phyloP scores from a whole-genome alignment of 2,329 filamentous ascomycete genomes.

The Penicillium vulpinum region DNA sequence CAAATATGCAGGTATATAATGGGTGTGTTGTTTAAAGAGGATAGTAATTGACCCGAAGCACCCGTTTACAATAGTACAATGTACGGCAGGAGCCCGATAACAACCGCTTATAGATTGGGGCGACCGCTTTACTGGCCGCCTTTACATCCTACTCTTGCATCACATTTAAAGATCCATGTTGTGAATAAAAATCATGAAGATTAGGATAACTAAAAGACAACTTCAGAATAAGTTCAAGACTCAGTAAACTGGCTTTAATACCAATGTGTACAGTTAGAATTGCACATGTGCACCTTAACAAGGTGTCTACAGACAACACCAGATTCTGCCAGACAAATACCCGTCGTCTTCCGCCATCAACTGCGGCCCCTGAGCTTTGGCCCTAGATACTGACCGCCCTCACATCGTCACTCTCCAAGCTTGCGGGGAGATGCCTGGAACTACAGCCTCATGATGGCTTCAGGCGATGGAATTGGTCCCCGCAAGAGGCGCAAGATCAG shows the following conservation, averaged over 20 bases:
- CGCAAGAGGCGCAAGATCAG: constrained; percentile 48
- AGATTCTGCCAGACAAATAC: not conserved
- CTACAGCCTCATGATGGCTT: constrained; percentile 37
- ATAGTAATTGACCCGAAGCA: not conserved
- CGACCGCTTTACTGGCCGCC: not conserved
- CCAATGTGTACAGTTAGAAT: too few species aligned
- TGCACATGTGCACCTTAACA: not conserved
- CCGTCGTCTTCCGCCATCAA: constrained; percentile 10
- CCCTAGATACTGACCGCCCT: constrained; percentile 26
- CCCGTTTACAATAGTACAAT: not conserved
- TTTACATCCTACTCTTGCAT: not conserved
- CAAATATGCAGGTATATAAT: not conserved
- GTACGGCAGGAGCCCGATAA: not conserved
- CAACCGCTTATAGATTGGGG: not conserved
- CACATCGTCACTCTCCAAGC: constrained; percentile 18
- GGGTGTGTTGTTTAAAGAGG: not conserved
- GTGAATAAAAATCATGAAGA: not conserved
- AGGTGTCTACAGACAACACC: not conserved
- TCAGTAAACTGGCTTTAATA: too few species aligned
- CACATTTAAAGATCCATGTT: not conserved
- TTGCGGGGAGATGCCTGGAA: constrained; percentile 20
- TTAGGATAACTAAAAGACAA: rapidly evolving
- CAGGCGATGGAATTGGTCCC: constrained; percentile 46
- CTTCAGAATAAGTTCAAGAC: too few species aligned
- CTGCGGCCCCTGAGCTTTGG: constrained; percentile 25